Percentiles rank a stretch among this genome's conserved stretches.
phyloP scores from a whole-genome alignment of 768 basidiomycete genomes.

The Tricholoma sp. region DNA sequence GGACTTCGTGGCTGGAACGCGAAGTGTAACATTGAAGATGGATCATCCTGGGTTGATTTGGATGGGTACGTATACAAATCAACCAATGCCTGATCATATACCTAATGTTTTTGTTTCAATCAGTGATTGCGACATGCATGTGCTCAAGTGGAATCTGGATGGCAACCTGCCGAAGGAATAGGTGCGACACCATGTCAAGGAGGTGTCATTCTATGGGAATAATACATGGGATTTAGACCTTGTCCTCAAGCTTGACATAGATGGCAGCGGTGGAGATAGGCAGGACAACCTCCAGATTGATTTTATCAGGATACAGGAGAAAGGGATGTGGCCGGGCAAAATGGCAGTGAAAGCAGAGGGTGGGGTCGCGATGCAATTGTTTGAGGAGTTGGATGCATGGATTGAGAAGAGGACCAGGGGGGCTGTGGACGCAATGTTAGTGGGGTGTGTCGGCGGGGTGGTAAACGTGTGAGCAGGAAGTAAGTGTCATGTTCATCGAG shows the following conservation, averaged over 20 bases:
- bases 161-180: slow-evolving; percentile 70
- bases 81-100: too few species aligned
- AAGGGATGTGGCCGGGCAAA: slow-evolving; percentile 81
- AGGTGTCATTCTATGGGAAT: slow-evolving; percentile 79
- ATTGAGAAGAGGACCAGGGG: slow-evolving; percentile 58
- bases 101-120: too few species aligned
- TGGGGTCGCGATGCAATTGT: slow-evolving; percentile 64
- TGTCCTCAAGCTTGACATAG: slow-evolving; percentile 45
- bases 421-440: slow-evolving; percentile 59
- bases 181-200: slow-evolving; percentile 85
- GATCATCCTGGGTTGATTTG: slow-evolving; percentile 81
- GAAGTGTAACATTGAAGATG: slow-evolving; percentile 64
- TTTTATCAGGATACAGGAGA: slow-evolving; percentile 80
- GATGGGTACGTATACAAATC: slow-evolving; percentile 51
- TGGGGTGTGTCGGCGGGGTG: slow-evolving; percentile 70
- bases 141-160: slow-evolving; percentile 80
- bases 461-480: slow-evolving; percentile 27
- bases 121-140: slow-evolving; percentile 85
- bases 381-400: slow-evolving; percentile 73
- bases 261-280: slow-evolving; percentile 12
- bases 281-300: slow-evolving; percentile 47
- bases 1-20: slow-evolving; percentile 53
- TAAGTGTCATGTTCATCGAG: too few species aligned
- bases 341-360: slow-evolving; percentile 41
- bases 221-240: slow-evolving; percentile 72